Evolutionary conservation across 441 rosid genomes (phyloP), one percentile per base, ranked within the genome.

Genomic region (Adansonia rubrostipa): DNA sequence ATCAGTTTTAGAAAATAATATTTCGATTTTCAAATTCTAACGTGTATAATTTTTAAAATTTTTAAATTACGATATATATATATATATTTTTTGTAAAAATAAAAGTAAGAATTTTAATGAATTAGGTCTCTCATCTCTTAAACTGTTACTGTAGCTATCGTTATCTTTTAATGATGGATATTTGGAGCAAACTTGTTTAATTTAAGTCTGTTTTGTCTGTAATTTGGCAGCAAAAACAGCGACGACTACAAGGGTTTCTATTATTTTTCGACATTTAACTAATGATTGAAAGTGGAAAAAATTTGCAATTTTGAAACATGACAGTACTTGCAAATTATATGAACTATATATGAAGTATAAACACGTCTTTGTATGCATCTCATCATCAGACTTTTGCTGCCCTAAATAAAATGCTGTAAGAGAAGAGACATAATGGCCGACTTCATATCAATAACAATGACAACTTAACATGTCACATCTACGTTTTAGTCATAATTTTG

Each of bases 381-480:
- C 4, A 9, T 51, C 36, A 33, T 33, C 36, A 33, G 15, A 9
- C 53, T 8, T 71, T 53, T 28, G 33, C 8, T 28, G 6, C 24
- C 61, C 14, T 5, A 28, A 71, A 51, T 8, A 7, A 70, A 70
- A 45, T 68, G 73, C 17, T 69, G 73, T 6, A 47, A 45, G 17
- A 14, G 73, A 68, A 5, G 56, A 47, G 17, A 47, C 36, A 9
- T 50, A 19, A 22, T 20, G 44, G 6, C 42, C 33, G 62, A 9
- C 45, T 71, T 71, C 74, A 28, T 17, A 22, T 28, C 60, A 51
- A 71, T 47, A 51, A 28, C 54, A 28, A 51, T 53, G 74, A 71
- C 42, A 51, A 71, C 42, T 24, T 51, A 71, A 71, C 22, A 51
- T 28, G 75, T 71, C 75, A 53, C 62, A 10, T 71, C 75, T 53